Percentiles rank a stretch among this genome's conserved stretches.
Conservation (phyloP, 768 basidiomycete genomes). For the Xerocomus potaroensis region DNA sequence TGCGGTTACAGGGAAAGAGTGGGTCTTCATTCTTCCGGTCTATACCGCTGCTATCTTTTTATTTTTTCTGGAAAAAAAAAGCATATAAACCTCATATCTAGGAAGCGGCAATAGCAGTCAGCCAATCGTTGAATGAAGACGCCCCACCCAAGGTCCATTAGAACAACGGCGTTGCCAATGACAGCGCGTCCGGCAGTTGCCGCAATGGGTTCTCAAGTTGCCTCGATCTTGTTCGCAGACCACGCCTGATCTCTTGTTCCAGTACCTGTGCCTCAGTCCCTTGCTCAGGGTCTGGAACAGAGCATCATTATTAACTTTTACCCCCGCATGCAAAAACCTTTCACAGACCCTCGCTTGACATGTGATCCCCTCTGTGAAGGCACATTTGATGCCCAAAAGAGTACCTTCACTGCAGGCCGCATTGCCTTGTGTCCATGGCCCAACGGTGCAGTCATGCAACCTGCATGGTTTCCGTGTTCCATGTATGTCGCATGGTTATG, state of each 20-base stretch:
- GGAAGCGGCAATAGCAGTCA: background rate
- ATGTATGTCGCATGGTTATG: slow-evolving; percentile 1
- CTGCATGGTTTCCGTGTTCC: background rate
- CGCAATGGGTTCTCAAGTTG: background rate
- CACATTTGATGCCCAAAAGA: background rate
- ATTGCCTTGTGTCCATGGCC: background rate
- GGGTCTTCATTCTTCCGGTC: too few relatives aligned
- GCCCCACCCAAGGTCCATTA: background rate
- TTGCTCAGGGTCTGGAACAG: background rate
- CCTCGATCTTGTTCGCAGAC: slow-evolving; percentile 6
- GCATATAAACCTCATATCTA: too few relatives aligned
- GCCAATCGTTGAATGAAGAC: slow-evolving; percentile 1
- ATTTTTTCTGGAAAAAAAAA: too few relatives aligned
- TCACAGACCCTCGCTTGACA: slow-evolving; percentile 1
- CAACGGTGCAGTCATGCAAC: background rate
- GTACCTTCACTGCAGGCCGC: too few relatives aligned
- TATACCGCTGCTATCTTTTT: too few relatives aligned
- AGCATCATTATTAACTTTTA: slow-evolving; percentile 5
- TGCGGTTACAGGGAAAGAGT: too few relatives aligned
- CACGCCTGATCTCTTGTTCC: slow-evolving; percentile 1
- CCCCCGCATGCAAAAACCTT: background rate
- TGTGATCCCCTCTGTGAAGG: background rate
- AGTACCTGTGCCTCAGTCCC: background rate
- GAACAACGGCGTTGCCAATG: slow-evolving; percentile 10
- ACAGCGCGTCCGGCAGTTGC: slow-evolving; percentile 12